phyloP scores from a whole-genome alignment of 1,284 basidiomycete species.

The Cryptococcus maquisensis region DNA sequence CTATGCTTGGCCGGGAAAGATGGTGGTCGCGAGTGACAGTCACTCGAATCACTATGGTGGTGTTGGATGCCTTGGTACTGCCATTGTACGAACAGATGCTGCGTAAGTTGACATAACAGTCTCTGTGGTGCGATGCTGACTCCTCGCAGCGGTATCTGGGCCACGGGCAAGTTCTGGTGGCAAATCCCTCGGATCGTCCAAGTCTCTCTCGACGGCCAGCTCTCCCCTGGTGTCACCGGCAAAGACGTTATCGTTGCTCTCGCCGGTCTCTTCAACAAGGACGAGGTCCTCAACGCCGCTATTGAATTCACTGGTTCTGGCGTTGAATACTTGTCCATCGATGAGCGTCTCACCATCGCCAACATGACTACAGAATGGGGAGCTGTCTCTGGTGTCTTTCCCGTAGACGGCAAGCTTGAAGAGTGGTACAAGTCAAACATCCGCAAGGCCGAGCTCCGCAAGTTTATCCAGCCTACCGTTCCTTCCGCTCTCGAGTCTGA shows the following conservation, averaged over 20 bases:
- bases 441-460: slow-evolving; percentile 70
- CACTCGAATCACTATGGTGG: slow-evolving; percentile 97
- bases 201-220: slow-evolving; percentile 79
- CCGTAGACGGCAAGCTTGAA: slow-evolving; percentile 76
- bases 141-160: slow-evolving; percentile 72
- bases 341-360: slow-evolving; percentile 90
- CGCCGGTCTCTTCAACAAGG: slow-evolving; percentile 93
- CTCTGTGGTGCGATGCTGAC: not conserved
- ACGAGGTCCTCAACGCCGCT: slow-evolving; percentile 96
- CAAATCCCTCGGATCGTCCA: slow-evolving; percentile 96
- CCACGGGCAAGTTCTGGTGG: slow-evolving; percentile 99
- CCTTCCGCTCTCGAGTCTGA: slow-evolving; percentile 43
- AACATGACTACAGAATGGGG: slow-evolving; percentile 99
- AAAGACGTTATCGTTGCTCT: slow-evolving; percentile 98
- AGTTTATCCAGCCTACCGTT: slow-evolving; percentile 55
- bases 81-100: slow-evolving; percentile 75
- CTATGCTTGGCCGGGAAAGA: slow-evolving; percentile 87
- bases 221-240: slow-evolving; percentile 87
- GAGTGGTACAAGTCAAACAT: slow-evolving; percentile 84
- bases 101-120: slow-evolving; percentile 32
- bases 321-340: slow-evolving; percentile 71
- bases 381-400: slow-evolving; percentile 91
- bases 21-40: slow-evolving; percentile 92
- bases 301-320: slow-evolving; percentile 97
- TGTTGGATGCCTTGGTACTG: slow-evolving; percentile 93